Base-by-base conservation (phyloP, 148 eudicot species). In the Heliamphora exappendiculata region DNA sequence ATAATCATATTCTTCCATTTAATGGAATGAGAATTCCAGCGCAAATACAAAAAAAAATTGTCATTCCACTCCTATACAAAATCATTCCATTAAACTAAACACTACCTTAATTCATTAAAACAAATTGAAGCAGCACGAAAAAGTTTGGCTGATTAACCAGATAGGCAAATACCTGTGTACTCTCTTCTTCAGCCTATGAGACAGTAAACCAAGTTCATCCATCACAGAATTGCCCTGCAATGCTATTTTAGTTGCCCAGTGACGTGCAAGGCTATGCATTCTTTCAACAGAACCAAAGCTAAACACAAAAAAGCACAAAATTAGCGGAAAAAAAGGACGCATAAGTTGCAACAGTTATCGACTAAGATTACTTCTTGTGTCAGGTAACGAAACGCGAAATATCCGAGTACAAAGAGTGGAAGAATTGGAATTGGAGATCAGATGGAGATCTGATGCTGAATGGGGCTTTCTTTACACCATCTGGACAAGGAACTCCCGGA, bases 361-460 rank as follows among this genome's bases (percentile, higher is more conserved):
- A 29, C 78, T 75, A 47, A 64, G 41, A 9, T 33, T 65, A 19
- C 51, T 50, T 53, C 24, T 75, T 29, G 47, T 59, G n/a, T 33
- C 75, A 80, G 82, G 82, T 80, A 71, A 80, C 82, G n/a, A 80
- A 80, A 64, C 74, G 73, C 31, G 82, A 80, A 50, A 37, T n/a
- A 44, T 50, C 19, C 17, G 81, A 64, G 63, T 34, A 39, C 50
- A 10, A 16, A 4, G 82, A 80, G 54, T 80, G 82, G 82, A 80
- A 70, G 69, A 28, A 12, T 9, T 80, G 82, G 82, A 78, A 78
- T 78, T 78, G 80, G 80, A 70, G 80, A 70, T 78, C 80, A 58
- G 80, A 78, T 60, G 80, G 82, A 68, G 82, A 75, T 71, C 44
- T 80, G 71, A 47, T 80, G 82, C 37, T 80, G 72, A 80, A 80